A percentile compares a stretch with the other conserved stretches of the same genome.
phyloP scores from a whole-genome alignment of 345 rosid species.

The Diplotaxis tenuifolia region DNA sequence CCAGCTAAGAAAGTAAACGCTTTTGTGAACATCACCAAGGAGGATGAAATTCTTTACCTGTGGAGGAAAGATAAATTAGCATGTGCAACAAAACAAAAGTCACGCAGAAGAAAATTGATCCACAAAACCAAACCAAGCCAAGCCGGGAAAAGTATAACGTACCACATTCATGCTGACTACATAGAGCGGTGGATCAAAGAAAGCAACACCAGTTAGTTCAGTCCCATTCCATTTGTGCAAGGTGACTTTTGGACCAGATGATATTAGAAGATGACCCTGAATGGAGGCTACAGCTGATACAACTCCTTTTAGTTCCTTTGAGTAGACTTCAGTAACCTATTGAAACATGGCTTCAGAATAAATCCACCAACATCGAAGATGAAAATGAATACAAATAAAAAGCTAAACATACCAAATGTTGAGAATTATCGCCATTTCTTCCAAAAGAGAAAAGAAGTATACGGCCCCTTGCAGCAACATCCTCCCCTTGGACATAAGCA shows the following conservation, averaged over 20 bases:
- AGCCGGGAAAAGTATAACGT: slow-evolving; percentile 45
- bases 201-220: slow-evolving; percentile 86
- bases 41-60: slow-evolving; percentile 96
- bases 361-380: slow-evolving; percentile 6
- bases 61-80: slow-evolving; percentile 30
- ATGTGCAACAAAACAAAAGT: slow-evolving; percentile 9
- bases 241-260: slow-evolving; percentile 93
- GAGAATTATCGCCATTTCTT: slow-evolving; percentile 62
- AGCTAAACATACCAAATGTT: slow-evolving; percentile 50
- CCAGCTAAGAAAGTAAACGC: slow-evolving; percentile 95
- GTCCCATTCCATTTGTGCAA: slow-evolving; percentile 92
- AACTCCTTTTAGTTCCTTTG: slow-evolving; percentile 94
- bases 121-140: slow-evolving; percentile 10
- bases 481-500: slow-evolving; percentile 98
- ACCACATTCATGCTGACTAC: slow-evolving; percentile 97
- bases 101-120: slow-evolving; percentile 18
- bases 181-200: slow-evolving; percentile 91
- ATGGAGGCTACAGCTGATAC: slow-evolving; percentile 97
- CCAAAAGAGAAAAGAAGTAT: slow-evolving; percentile 77
- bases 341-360: slow-evolving; percentile 21
- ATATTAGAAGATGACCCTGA: slow-evolving; percentile 93
- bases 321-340: slow-evolving; percentile 89
- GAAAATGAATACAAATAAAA: slow-evolving; percentile 3
- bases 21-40: slow-evolving; percentile 76
- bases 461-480: slow-evolving; percentile 98